Evolutionary conservation across 148 eudicot species (phyloP).

Genomic region (Fallopia convolvulus): DNA sequence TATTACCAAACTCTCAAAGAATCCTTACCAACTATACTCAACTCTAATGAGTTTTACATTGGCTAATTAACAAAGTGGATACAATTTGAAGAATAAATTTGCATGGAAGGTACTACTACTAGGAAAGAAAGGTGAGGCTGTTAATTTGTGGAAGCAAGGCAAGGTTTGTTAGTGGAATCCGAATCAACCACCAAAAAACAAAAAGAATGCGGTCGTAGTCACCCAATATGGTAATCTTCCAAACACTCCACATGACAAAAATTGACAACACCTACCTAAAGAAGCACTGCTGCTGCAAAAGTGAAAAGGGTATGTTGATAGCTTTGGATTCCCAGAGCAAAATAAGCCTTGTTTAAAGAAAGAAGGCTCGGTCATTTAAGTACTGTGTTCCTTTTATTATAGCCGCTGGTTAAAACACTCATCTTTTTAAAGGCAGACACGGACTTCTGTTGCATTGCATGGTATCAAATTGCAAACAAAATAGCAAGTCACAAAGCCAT

Average conservation of each 20-base stretch:
- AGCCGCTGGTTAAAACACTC: background rate
- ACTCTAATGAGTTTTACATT: too few species aligned
- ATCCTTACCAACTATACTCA: too few species aligned
- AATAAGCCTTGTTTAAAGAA: background rate
- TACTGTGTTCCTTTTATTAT: background rate
- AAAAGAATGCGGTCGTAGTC: background rate
- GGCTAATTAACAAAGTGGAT: background rate
- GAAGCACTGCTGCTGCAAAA: background rate
- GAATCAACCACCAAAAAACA: constrained; percentile 1
- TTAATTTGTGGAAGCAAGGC: background rate
- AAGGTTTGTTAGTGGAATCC: background rate
- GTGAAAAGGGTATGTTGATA: background rate
- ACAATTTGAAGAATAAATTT: background rate
- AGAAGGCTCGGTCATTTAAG: background rate
- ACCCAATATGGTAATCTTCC: background rate
- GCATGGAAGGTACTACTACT: background rate
- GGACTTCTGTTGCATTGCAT: too few species aligned
- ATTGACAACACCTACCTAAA: background rate
- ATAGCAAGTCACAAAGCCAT: background rate
- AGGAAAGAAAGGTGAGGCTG: background rate
- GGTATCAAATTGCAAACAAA: background rate
- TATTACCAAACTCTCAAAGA: too few species aligned
- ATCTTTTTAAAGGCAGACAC: too few species aligned
- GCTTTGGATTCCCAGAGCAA: background rate
- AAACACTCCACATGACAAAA: background rate